Percentiles rank a stretch among this genome's conserved stretches.
These are phyloP conservation scores for Aspergillus sp. DNA, from an alignment of 2,329 filamentous ascomycete species.

Conservation along the genomic window DNA sequence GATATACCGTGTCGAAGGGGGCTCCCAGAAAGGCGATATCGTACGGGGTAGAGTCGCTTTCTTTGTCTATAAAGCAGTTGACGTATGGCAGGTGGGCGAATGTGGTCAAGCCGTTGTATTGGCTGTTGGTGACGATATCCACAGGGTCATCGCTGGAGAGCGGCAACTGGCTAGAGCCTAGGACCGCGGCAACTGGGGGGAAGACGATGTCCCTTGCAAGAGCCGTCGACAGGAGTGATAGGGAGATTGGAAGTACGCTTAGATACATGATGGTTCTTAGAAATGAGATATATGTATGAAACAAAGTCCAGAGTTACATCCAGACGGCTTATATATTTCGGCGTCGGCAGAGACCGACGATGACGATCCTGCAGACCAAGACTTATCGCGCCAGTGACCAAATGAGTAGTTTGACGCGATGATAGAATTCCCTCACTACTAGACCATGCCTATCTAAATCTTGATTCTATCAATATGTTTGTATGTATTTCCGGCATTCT, in stretches of 20 bases:
- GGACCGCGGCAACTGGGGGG: constrained; percentile 22
- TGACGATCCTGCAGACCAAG: no score
- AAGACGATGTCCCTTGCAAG: constrained; percentile 25
- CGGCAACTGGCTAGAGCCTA: constrained; percentile 13
- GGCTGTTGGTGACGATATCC: constrained; percentile 43
- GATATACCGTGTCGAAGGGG: constrained; percentile 48
- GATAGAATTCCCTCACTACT: no score
- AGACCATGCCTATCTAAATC: no score
- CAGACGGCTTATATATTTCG: neutral
- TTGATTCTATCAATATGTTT: no score
- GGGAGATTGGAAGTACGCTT: neutral
- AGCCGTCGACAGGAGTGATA: neutral
- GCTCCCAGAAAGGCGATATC: constrained; percentile 49
- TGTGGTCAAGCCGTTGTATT: constrained; percentile 36
- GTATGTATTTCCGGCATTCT: no score
- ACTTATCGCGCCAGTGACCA: no score
- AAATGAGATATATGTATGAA: neutral
- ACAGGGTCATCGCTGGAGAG: constrained; percentile 30
- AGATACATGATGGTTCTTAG: neutral
- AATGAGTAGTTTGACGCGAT: no score
- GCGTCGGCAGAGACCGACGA: neutral
- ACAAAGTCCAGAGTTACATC: no score
- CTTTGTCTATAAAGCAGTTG: constrained; percentile 26
- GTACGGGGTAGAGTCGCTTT: constrained; percentile 19
- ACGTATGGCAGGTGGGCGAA: constrained; percentile 34